Evolutionary conservation across 1,284 basidiomycete genomes (phyloP).

Genomic region (Veloboletus limbatus): DNA sequence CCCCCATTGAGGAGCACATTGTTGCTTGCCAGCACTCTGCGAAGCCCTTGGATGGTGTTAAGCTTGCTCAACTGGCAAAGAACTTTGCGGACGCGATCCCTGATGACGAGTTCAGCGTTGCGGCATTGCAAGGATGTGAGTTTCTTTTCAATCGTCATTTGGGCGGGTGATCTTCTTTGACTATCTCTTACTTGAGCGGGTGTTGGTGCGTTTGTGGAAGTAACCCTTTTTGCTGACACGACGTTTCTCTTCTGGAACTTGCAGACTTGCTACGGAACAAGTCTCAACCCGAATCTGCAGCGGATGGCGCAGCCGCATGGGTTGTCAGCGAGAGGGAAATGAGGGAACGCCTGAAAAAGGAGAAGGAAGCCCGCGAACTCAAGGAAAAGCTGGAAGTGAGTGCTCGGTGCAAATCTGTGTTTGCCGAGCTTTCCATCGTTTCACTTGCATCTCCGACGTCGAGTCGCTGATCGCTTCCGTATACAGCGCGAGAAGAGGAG

Average conservation of each 20-base stretch:
- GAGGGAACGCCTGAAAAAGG: conserved; percentile 63
- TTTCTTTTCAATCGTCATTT: conserved; percentile 27
- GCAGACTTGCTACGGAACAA: conserved; percentile 78
- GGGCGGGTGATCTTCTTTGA: conserved; percentile 3
- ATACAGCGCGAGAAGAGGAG: conserved; percentile 56
- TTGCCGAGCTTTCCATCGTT: conserved; percentile 15
- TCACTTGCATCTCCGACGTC: conserved; percentile 1
- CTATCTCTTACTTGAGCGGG: conserved; percentile 6
- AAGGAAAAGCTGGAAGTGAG: conserved; percentile 62
- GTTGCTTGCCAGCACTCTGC: conserved; percentile 55
- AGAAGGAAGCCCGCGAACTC: conserved; percentile 64
- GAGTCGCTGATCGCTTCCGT: conserved; percentile 19
- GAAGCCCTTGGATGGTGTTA: conserved; percentile 59
- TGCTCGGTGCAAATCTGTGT: conserved; percentile 20
- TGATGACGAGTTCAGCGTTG: conserved; percentile 78
- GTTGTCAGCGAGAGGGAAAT: conserved; percentile 69
- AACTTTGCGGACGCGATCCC: conserved; percentile 73
- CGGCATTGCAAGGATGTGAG: conserved; percentile 83
- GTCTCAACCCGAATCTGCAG: conserved; percentile 69
- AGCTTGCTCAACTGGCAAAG: conserved; percentile 63
- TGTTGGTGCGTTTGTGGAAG: conserved; percentile 14
- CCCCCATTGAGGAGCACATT: conserved; percentile 59
- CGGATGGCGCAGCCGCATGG: conserved; percentile 63
- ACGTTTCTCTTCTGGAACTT: conserved; percentile 1
- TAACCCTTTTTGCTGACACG: conserved; percentile 19